Conservation (phyloP, 371 early-diverging fungal genomes). For the Mucor indicus region DNA sequence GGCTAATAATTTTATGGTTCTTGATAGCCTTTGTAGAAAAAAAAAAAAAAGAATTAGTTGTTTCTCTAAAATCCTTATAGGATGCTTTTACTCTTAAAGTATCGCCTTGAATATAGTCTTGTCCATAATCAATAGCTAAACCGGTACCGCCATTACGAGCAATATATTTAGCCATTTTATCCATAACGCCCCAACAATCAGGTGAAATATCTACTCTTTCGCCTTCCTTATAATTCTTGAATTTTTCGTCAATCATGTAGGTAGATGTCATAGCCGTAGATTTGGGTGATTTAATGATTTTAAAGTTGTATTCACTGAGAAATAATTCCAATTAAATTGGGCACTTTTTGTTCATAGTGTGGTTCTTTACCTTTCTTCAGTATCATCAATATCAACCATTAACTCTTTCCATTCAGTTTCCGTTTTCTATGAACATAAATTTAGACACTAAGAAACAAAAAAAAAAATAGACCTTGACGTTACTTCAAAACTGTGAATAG, state of each 20-base stretch:
- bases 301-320: constrained; percentile 69
- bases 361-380: constrained; percentile 45
- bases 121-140: constrained; percentile 89
- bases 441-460: not conserved
- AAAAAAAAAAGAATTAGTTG: not conserved
- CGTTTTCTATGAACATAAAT: constrained; percentile 48
- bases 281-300: constrained; percentile 68
- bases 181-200: constrained; percentile 64
- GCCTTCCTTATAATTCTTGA: constrained; percentile 53
- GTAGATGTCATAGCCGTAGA: constrained; percentile 65
- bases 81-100: constrained; percentile 70
- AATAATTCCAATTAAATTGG: not conserved
- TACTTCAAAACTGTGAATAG: constrained; percentile 85
- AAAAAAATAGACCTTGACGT: not conserved
- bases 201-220: constrained; percentile 85
- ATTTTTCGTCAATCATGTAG: constrained; percentile 14
- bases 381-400: constrained; percentile 81
- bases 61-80: not conserved
- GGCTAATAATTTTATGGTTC: constrained; percentile 77
- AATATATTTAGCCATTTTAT: constrained; percentile 65
- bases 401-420: constrained; percentile 87
- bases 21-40: constrained; percentile 70
- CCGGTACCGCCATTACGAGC: constrained; percentile 70
- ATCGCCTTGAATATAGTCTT: constrained; percentile 71
- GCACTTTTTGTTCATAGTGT: not conserved